Percentiles rank a stretch among this genome's conserved stretches.
Conservation (phyloP, 1,284 basidiomycete genomes). For the Albatrellus sp. region DNA sequence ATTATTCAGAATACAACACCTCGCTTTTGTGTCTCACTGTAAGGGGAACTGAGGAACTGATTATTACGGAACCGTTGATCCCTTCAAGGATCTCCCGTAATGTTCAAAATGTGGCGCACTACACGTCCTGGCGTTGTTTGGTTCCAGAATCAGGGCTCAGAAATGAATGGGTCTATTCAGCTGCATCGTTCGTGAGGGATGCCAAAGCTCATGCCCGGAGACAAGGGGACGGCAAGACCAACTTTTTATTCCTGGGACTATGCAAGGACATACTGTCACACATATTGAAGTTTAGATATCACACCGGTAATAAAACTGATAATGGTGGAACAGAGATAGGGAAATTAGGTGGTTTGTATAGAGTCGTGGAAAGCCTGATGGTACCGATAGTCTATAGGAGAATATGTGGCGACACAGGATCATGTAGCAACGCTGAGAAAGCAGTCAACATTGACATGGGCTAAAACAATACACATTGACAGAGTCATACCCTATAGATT, state of each 20-base stretch:
- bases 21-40: conserved; percentile 38
- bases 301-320: too few species aligned
- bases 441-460: too few species aligned
- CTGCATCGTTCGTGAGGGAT: conserved; percentile 26
- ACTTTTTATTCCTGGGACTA: conserved; percentile 36
- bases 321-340: too few species aligned
- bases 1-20: conserved; percentile 26
- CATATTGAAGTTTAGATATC: conserved; percentile 17
- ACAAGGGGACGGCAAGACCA: conserved; percentile 27
- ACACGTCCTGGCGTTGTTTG: conserved; percentile 53
- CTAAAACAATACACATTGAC: too few species aligned
- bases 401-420: too few species aligned
- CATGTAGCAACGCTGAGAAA: too few species aligned
- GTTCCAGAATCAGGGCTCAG: conserved; percentile 18
- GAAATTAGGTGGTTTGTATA: too few species aligned
- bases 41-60: conserved; percentile 34
- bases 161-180: conserved; percentile 29
- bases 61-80: conserved; percentile 32
- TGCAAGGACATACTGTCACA: conserved; percentile 32
- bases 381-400: too few species aligned
- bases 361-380: too few species aligned
- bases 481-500: neutral
- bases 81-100: conserved; percentile 30
- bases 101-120: conserved; percentile 39
- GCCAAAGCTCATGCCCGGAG: conserved; percentile 25